Evolutionary conservation across 2,329 filamentous ascomycete genomes (phyloP).

Genomic region (Ceratocystis papillata): DNA sequence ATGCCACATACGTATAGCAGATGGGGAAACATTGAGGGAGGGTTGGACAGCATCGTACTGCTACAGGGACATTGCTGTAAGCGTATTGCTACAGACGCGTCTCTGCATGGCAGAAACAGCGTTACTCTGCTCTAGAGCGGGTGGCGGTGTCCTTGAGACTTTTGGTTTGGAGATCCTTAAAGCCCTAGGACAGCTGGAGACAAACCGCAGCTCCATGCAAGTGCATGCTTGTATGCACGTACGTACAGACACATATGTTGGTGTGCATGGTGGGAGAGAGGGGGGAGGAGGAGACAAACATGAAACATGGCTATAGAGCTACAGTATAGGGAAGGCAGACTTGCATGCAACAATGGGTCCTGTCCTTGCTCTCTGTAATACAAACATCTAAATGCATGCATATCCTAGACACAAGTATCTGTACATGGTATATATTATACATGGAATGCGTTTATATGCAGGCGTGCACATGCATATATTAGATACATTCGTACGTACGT

Average conservation of each 20-base stretch:
- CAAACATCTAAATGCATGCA: conserved; percentile 1
- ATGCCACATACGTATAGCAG: background rate
- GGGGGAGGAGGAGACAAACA: background rate
- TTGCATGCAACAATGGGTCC: background rate
- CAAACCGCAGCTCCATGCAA: background rate
- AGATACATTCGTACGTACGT: background rate
- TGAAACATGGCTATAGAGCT: background rate
- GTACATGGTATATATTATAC: too few relatives aligned
- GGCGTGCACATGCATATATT: too few relatives aligned
- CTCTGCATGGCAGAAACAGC: background rate
- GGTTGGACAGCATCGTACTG: background rate
- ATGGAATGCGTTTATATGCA: too few relatives aligned
- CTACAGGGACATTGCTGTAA: background rate
- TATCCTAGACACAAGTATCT: background rate
- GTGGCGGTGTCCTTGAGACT: conserved; percentile 6
- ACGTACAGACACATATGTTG: too few relatives aligned
- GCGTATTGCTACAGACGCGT: background rate
- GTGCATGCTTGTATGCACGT: background rate
- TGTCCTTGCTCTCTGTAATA: background rate
- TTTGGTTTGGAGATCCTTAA: background rate
- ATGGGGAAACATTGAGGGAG: background rate
- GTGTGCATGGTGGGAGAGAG: background rate
- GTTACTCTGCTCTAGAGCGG: background rate
- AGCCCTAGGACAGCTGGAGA: background rate
- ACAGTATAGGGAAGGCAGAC: background rate